These are phyloP conservation scores for Alternaria novae-zelandiae DNA, from an alignment of 2,329 filamentous ascomycete species.

Conservation along the genomic window DNA sequence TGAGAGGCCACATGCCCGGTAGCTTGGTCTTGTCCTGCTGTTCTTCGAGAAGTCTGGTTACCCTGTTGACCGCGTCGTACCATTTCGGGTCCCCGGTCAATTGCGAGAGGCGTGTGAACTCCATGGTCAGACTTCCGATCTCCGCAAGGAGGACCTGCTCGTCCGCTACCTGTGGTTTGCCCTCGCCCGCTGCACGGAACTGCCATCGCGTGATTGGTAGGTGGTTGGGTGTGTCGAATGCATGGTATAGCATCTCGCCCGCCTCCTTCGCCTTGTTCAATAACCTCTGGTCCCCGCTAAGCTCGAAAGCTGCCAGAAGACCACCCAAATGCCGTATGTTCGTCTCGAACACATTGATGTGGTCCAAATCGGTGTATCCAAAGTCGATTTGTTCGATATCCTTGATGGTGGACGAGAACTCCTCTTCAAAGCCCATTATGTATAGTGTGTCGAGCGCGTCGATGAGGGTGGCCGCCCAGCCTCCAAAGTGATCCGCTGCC, in stretches of 20 bases:
- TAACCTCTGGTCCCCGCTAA: conserved; percentile 75
- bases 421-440: conserved; percentile 57
- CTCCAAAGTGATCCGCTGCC: conserved; percentile 52
- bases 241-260: conserved; percentile 78
- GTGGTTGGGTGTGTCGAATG: conserved; percentile 91
- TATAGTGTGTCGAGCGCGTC: conserved; percentile 56
- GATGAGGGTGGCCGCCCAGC: conserved; percentile 56
- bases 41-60: conserved; percentile 51
- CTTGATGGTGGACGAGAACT: conserved; percentile 55
- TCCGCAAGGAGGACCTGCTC: conserved; percentile 53
- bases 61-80: conserved; percentile 55
- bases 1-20: conserved; percentile 57
- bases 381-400: conserved; percentile 54
- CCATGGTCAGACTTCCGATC: conserved; percentile 56
- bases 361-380: conserved; percentile 45
- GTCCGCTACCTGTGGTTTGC: conserved; percentile 50
- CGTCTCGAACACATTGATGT: conserved; percentile 58
- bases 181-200: conserved; percentile 46
- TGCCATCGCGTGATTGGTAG: conserved; percentile 71
- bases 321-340: conserved; percentile 85
- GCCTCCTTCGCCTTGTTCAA: conserved; percentile 81
- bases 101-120: conserved; percentile 56
- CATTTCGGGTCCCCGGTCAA: conserved; percentile 54
- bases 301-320: conserved; percentile 82
- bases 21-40: conserved; percentile 53